Evolutionary conservation across 768 basidiomycete species (phyloP), one percentile per base, ranked within the genome.

Genomic region (Phlegmacium glaucopus): DNA sequence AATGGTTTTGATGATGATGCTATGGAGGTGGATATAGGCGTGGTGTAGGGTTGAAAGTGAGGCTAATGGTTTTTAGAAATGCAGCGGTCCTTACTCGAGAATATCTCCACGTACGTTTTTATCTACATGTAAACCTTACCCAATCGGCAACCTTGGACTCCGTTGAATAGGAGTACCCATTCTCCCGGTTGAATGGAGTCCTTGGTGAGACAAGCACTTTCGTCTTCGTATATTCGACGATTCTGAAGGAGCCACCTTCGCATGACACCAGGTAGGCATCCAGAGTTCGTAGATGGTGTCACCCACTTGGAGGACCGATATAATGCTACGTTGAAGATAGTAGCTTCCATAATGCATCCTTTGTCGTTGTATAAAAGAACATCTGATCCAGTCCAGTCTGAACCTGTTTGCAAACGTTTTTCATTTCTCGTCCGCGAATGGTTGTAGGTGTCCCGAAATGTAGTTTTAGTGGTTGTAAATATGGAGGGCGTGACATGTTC

Each of bases 401-500:
- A 56, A 32, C 59, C 46, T 13, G 62, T 42, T 2, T 65, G 51
- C 7, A 71, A 61, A 16, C 72, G 68, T 13, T 81, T 63, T 44
- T 71, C 68, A 39, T 69, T 76, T 36, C 88, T 78, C 1, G 58
- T 54, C n/a, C 89, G 81, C 1, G 89, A 85, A 29, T 71, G 70
- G 22, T 82, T 71, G 56, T 91, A 92, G 9, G 74, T 61, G 6
- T 59, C 49, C 39, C 89, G 77, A 32, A 70, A 48, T 2, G 87
- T 90, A 0, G 90, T 91, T 64, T 92, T 92, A 39, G 86, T 83
- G 16, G 63, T 56, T 0, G 85, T 85, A 58, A 82, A 85, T 17
- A 76, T 46, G 12, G 83, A 80, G 1, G 76, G 66, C 4, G 72
- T 61, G 1, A 83, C 84, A 10, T 78, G 64, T 48, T 71, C 59